phyloP scores from a whole-genome alignment of 2,329 filamentous ascomycete genomes.

The Trichoderma afroharzianum region DNA sequence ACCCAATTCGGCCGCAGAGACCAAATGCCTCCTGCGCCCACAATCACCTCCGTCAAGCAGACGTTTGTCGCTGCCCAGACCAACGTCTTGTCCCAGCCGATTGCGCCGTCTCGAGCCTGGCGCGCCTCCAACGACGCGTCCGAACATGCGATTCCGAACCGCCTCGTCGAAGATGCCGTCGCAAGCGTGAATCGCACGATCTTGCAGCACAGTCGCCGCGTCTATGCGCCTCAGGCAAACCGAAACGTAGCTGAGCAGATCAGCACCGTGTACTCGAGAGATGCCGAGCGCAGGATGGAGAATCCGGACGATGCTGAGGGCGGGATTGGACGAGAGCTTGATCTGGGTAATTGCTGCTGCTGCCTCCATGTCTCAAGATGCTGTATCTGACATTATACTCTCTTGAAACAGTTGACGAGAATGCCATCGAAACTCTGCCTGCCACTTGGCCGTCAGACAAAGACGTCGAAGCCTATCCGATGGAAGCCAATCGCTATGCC shows the following conservation, averaged over 20 bases:
- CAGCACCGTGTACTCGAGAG: slow-evolving; percentile 57
- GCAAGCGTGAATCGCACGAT: slow-evolving; percentile 58
- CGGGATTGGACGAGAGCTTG: slow-evolving; percentile 38
- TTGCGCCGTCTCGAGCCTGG: slow-evolving; percentile 54
- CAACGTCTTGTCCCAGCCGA: slow-evolving; percentile 57
- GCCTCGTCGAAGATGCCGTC: slow-evolving; percentile 54
- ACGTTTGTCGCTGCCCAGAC: slow-evolving; percentile 61
- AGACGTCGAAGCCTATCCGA: slow-evolving; percentile 35
- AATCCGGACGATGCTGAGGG: slow-evolving; percentile 36
- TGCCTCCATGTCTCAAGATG: neutral
- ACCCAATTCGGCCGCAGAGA: neutral
- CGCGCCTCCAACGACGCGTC: slow-evolving; percentile 44
- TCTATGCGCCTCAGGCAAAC: slow-evolving; percentile 65
- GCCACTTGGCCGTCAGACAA: slow-evolving; percentile 43
- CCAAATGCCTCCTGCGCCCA: slow-evolving; percentile 37
- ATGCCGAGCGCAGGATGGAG: slow-evolving; percentile 39
- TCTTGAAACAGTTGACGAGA: slow-evolving; percentile 34
- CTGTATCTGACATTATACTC: neutral
- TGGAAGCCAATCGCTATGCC: slow-evolving; percentile 50
- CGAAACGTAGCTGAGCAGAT: slow-evolving; percentile 72
- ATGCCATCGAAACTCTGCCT: slow-evolving; percentile 46
- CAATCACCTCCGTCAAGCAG: slow-evolving; percentile 60
- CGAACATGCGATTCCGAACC: slow-evolving; percentile 41
- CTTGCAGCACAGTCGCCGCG: slow-evolving; percentile 61
- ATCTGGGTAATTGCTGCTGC: slow-evolving; percentile 37